Base-by-base conservation (phyloP, 2,329 filamentous ascomycete genomes). In the Ilyonectria mors-panacis region DNA sequence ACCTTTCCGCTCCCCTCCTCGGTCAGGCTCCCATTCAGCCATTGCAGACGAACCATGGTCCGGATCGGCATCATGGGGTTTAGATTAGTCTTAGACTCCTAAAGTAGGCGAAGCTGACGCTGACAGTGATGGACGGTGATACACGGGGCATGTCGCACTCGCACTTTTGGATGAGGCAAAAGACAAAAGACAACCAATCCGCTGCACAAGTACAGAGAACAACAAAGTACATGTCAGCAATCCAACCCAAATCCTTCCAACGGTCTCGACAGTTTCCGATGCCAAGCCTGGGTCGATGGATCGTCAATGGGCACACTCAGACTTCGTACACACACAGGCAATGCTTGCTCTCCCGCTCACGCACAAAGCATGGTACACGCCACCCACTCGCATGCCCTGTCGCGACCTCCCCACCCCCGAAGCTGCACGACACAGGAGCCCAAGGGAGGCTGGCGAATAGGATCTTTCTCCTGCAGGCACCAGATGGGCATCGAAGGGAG, bases 391-490 rank as follows among this genome's bases (percentile, higher is more conserved):
- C 55, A 33, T 58, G 56, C 68, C 70, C 70, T 73, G 70, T 61
- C 56, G 51, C 50, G 54, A 55, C 28, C 28, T 53, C 66, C 44
- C 66, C 54, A 59, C 71, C 45, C 42, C 39, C 60, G 39, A 55
- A 55, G 51, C 68, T 75, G 73, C 73, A 75, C 62, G 70, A 75
- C 73, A 75, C 73, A 75, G 71, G 68, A 71, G 73, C 66, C 73
- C 65, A 60, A 44, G 59, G 57, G 59, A 72, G 44, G 26, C 56
- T 44, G 57, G 65, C 73, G 67, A 75, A 75, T 75, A 35, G 66
- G 73, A 72, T 65, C 47, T n/a, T 30, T 39, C 53, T 45, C 63
- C 66, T 64, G 65, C 66, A 75, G 73, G 73, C 61, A 73, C 63
- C 53, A 56, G 62, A 56, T 54, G 64, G 56, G 42, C 59, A 53